Percentiles rank a stretch among this genome's conserved stretches.
Evolutionary conservation across 106 monocot species (phyloP).

Genomic region (Triglochin maritima): DNA sequence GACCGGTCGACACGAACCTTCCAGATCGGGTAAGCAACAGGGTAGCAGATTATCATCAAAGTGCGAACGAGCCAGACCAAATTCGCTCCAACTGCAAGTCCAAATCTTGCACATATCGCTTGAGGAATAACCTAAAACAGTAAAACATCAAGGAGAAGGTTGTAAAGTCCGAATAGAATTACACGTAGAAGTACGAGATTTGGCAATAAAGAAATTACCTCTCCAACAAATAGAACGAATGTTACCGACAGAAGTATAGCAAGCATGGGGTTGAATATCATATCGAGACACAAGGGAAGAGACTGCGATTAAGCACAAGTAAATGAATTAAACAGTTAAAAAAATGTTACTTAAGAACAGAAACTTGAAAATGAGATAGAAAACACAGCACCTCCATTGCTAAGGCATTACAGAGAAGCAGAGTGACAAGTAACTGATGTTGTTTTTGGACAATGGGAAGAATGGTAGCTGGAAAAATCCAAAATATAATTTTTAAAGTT

Average conservation of each 20-base stretch:
- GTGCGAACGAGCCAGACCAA: conserved; percentile 97
- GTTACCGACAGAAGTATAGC: conserved; percentile 92
- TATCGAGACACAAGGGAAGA: conserved; percentile 93
- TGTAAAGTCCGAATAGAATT: too few relatives aligned
- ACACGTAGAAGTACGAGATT: not conserved
- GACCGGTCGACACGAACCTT: conserved; percentile 37
- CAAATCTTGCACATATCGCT: conserved; percentile 98
- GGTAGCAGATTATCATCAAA: conserved; percentile 87
- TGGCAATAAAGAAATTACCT: conserved; percentile 39
- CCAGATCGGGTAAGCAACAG: conserved; percentile 86
- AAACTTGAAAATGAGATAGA: too few relatives aligned
- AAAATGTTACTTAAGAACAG: too few relatives aligned
- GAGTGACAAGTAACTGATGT: conserved; percentile 93
- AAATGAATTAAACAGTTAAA: too few relatives aligned
- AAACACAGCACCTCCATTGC: conserved; percentile 67
- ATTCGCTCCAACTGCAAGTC: conserved; percentile 91
- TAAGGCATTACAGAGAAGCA: conserved; percentile 89
- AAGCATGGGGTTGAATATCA: conserved; percentile 89
- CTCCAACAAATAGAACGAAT: conserved; percentile 92
- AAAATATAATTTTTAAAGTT: too few relatives aligned
- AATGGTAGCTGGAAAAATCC: conserved; percentile 25
- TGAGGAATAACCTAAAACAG: conserved; percentile 83
- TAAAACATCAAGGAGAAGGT: not conserved
- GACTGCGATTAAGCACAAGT: conserved; percentile 34
- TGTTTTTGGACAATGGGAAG: conserved; percentile 97